These are phyloP conservation scores for Kwoniella newhampshirensis DNA, from an alignment of 768 basidiomycete genomes.

Conservation along the genomic window DNA sequence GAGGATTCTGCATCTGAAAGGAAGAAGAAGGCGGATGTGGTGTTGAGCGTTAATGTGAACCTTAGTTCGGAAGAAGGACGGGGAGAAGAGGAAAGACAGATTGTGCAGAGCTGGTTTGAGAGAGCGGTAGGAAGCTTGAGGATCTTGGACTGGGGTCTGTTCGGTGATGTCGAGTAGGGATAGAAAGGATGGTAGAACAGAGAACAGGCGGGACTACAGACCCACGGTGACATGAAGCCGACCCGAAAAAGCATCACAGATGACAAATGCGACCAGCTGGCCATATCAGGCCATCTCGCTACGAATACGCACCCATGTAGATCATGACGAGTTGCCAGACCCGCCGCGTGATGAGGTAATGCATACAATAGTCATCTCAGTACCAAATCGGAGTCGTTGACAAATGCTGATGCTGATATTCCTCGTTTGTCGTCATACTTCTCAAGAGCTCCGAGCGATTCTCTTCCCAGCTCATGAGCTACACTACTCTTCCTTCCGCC, in stretches of 20 bases:
- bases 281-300: no score
- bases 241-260: no score
- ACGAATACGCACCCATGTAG: no score
- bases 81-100: slow-evolving; percentile 51
- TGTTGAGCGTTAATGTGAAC: slow-evolving; percentile 82
- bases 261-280: no score
- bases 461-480: no score
- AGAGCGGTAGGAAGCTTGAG: slow-evolving; percentile 62
- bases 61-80: slow-evolving; percentile 46
- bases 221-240: no score
- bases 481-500: no score
- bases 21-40: slow-evolving; percentile 71
- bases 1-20: slow-evolving; percentile 1
- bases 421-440: no score
- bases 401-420: no score
- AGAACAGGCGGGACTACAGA: background rate
- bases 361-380: slow-evolving; percentile 10
- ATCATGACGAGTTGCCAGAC: no score
- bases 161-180: slow-evolving; percentile 55
- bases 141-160: slow-evolving; percentile 70
- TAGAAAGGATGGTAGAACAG: background rate
- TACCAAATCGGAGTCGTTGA: no score
- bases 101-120: slow-evolving; percentile 56
- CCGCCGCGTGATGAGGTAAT: background rate
- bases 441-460: no score